Evolutionary conservation across 129 eudicot genomes (phyloP).

Genomic region (Arctium minus): DNA sequence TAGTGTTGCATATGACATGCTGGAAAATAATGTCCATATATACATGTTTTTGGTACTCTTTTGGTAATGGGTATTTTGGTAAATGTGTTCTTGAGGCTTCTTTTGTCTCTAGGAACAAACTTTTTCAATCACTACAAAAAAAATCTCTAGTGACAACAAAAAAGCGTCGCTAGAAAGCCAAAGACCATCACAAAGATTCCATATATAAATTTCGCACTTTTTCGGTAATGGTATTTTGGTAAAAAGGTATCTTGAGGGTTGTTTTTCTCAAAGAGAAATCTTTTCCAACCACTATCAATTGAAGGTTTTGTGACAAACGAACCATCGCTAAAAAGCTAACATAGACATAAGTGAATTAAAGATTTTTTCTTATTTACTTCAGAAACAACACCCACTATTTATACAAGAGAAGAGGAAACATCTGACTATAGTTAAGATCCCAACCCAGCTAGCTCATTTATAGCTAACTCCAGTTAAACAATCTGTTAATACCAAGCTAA

Average conservation of each 20-base stretch:
- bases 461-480: no score
- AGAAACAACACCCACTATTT: no score
- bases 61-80: slow-evolving; percentile 23
- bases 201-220: neutral
- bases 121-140: slow-evolving; percentile 3
- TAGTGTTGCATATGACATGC: slow-evolving; percentile 40
- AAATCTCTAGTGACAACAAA: neutral
- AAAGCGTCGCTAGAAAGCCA: neutral
- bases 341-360: no score
- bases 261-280: neutral
- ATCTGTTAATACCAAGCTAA: no score
- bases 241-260: neutral
- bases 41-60: slow-evolving; percentile 22
- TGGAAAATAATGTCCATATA: slow-evolving; percentile 29
- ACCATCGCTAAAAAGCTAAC: neutral
- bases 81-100: neutral
- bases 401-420: no score
- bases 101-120: slow-evolving; percentile 11
- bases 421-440: no score
- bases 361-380: no score
- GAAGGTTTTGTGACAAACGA: neutral
- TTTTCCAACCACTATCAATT: neutral
- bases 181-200: neutral
- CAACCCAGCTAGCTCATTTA: no score
- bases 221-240: neutral